Evolutionary conservation across 768 basidiomycete species (phyloP).

Genomic region (Mycena amicta): DNA sequence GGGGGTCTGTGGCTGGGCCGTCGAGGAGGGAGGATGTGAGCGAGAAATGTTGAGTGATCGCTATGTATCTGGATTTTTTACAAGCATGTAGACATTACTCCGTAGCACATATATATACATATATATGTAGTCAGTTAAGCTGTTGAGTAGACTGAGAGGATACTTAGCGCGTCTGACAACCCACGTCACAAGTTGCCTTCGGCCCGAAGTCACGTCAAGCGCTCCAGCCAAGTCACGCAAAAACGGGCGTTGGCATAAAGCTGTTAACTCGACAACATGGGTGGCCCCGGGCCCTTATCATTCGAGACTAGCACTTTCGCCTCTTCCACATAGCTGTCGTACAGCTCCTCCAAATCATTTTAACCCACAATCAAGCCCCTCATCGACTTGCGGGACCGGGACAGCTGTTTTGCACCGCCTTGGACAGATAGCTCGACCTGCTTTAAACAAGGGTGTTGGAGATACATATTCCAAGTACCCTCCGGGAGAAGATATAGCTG

Average conservation of each 20-base stretch:
- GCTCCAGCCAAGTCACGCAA: too few relatives aligned
- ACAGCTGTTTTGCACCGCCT: background rate
- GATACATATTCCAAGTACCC: background rate
- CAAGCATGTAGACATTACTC: background rate
- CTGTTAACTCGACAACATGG: background rate
- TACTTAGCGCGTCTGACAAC: too few relatives aligned
- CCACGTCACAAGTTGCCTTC: too few relatives aligned
- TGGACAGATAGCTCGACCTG: background rate
- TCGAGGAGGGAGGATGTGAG: background rate
- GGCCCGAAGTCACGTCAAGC: too few relatives aligned
- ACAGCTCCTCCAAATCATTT: background rate
- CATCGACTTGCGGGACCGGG: background rate
- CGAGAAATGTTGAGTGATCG: constrained; percentile 5
- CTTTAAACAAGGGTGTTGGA: background rate
- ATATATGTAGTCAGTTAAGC: too few relatives aligned
- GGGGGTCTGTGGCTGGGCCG: background rate
- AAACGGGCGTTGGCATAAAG: too few relatives aligned
- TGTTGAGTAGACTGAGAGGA: too few relatives aligned
- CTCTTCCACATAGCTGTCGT: background rate
- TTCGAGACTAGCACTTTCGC: too few relatives aligned
- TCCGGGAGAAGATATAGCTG: too few relatives aligned
- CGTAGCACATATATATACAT: too few relatives aligned
- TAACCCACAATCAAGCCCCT: background rate
- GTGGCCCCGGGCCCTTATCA: background rate
- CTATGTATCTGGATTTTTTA: background rate